Conservation (phyloP, 306 rosid species). For the Heteromeles arbutifolia region DNA sequence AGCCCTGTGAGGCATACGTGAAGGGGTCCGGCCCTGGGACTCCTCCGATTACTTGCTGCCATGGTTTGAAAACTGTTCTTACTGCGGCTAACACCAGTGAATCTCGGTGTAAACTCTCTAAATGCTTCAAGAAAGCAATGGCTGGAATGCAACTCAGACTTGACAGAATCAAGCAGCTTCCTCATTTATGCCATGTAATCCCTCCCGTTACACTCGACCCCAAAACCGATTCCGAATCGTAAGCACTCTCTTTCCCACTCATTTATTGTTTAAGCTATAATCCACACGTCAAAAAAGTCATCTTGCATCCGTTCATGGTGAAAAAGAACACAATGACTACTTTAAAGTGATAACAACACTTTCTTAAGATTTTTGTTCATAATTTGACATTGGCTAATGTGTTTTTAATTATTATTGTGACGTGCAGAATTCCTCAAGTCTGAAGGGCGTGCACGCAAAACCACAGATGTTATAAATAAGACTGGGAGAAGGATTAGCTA, state of each 20-base stretch:
- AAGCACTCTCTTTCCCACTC: neutral
- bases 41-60: constrained; percentile 1
- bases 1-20: constrained; percentile 15
- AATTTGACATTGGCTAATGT: neutral
- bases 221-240: constrained; percentile 20
- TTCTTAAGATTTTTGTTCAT: too few relatives aligned
- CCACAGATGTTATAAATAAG: neutral
- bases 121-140: constrained; percentile 14
- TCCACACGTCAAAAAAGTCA: neutral
- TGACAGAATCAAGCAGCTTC: neutral
- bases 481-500: neutral
- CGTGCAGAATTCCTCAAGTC: neutral
- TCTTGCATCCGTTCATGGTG: too few relatives aligned
- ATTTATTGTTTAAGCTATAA: neutral
- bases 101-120: neutral
- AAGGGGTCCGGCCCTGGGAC: neutral
- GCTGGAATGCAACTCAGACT: neutral
- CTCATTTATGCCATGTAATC: constrained; percentile 1
- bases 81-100: neutral
- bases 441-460: neutral
- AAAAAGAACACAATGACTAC: too few relatives aligned
- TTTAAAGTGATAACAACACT: too few relatives aligned
- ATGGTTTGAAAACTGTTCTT: neutral
- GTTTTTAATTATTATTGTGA: neutral
- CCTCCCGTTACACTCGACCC: constrained; percentile 22